Conservation (phyloP, 495 filamentous ascomycete species). For the Bryoglossum gracile region DNA sequence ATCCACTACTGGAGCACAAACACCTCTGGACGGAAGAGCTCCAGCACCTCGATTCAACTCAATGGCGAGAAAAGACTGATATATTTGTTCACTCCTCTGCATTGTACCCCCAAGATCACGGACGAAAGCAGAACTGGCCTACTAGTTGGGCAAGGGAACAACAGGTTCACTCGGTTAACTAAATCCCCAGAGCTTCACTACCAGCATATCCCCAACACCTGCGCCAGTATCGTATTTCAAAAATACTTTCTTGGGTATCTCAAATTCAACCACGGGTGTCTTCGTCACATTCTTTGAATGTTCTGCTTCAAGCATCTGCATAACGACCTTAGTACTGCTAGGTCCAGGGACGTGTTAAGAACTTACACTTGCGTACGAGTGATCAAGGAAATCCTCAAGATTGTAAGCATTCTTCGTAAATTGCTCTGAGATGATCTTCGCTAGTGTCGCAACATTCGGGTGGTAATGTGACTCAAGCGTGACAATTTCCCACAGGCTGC, state of each 20-base stretch:
- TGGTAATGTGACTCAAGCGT: constrained; percentile 90
- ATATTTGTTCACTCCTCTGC: too few relatives aligned
- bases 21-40: too few relatives aligned
- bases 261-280: constrained; percentile 79
- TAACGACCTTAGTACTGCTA: background rate
- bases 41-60: too few relatives aligned
- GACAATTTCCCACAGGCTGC: constrained; percentile 90
- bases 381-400: constrained; percentile 92
- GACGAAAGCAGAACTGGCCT: too few relatives aligned
- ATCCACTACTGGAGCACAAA: too few relatives aligned
- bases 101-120: too few relatives aligned
- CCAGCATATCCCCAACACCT: constrained; percentile 31
- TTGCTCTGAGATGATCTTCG: constrained; percentile 90
- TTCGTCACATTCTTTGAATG: constrained; percentile 77
- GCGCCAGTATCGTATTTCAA: constrained; percentile 44
- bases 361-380: constrained; percentile 81
- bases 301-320: constrained; percentile 72
- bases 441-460: constrained; percentile 90
- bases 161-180: too few relatives aligned
- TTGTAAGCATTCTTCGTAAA: constrained; percentile 94
- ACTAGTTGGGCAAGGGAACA: too few relatives aligned
- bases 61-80: too few relatives aligned
- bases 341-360: background rate
- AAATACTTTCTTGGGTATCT: constrained; percentile 88
- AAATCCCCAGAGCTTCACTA: constrained; percentile 53